Conservation (phyloP, 2,329 filamentous ascomycete species). For the Trichoderma sp. region DNA sequence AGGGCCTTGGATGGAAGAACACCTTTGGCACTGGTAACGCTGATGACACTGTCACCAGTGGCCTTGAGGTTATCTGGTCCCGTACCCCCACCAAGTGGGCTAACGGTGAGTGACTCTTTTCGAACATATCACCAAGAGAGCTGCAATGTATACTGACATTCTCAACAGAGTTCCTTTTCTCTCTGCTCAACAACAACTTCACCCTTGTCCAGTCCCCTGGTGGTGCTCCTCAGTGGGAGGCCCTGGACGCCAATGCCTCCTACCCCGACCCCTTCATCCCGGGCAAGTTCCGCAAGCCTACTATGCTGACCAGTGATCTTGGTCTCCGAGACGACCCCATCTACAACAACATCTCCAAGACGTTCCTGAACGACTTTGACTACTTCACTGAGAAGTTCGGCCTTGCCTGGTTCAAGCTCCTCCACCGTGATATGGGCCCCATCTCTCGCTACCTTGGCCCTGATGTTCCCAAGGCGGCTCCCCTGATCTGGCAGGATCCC, state of each 20-base stretch:
- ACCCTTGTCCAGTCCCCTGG: constrained; percentile 73
- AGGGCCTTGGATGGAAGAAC: constrained; percentile 75
- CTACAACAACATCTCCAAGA: constrained; percentile 75
- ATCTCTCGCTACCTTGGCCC: constrained; percentile 71
- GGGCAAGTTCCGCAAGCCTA: constrained; percentile 71
- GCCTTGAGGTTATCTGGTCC: constrained; percentile 79
- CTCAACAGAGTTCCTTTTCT: constrained; percentile 73
- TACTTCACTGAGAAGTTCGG: constrained; percentile 70
- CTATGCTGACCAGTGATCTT: constrained; percentile 75
- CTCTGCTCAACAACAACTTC: constrained; percentile 78
- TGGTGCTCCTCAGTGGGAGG: constrained; percentile 75
- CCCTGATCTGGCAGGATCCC: constrained; percentile 72
- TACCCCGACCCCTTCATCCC: constrained; percentile 74
- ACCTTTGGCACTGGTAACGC: constrained; percentile 66
- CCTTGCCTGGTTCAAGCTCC: constrained; percentile 77
- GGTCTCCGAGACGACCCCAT: constrained; percentile 69
- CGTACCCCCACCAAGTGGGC: constrained; percentile 65
- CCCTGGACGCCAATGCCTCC: constrained; percentile 65
- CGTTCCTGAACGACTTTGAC: constrained; percentile 69
- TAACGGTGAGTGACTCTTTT: constrained; percentile 20
- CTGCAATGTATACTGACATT: not conserved
- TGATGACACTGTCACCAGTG: constrained; percentile 71
- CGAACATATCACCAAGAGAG: not conserved
- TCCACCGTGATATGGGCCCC: constrained; percentile 78
- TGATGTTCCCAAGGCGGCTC: constrained; percentile 67